Base-by-base conservation (phyloP, 2,329 filamentous ascomycete species). In the Apiospora kogelbergensis region DNA sequence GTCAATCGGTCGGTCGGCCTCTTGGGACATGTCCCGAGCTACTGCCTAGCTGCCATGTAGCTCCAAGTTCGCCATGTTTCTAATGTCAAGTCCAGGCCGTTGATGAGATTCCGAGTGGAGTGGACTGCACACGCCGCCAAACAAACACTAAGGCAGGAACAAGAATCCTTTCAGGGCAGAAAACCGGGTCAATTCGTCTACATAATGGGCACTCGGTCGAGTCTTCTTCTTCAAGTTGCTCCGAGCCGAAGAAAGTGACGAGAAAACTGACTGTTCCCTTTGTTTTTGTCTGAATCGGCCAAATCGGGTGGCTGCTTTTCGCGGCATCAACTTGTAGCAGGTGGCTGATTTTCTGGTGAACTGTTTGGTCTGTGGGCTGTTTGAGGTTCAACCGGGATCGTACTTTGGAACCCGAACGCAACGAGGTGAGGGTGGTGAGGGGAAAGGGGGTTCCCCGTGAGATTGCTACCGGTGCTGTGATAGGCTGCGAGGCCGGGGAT, bases 71-170 rank as follows among this genome's bases (percentile, higher is more conserved):
- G 40, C 11, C 17, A 15, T 42, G 40, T 15, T 15, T 42, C 17
- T 15, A 15, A 15, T 42, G 11, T 42, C 40, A 15, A 15, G 40
- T 15, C 11, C 40, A 42, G 40, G 40, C 40, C 40, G 40, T 42
- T 42, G 40, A 42, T 15, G 40, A 42, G 13, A 42, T 11, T 15
- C 40, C 40, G 40, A 37, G 20, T 22, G 20, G 30, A 60, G 53
- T 60, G 53, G 53, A 37, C 20, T 33, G 7, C 4, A 33, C 33
- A 33, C 53, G 30, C 53, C 26, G 53, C 48, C 53, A 60, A 20
- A 37, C 30, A 37, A 60, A 60, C 53, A 30, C 53, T 60, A 60
- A 60, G 53, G 53, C 53, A 60, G 53, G 53, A 37, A 60, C 53
- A 37, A 60, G 26, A 60, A 37, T 60, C 53, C 53, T 60, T 5